Evolutionary conservation across 177 flowering plant species (phyloP).

Genomic region (Vitis hybrid): DNA sequence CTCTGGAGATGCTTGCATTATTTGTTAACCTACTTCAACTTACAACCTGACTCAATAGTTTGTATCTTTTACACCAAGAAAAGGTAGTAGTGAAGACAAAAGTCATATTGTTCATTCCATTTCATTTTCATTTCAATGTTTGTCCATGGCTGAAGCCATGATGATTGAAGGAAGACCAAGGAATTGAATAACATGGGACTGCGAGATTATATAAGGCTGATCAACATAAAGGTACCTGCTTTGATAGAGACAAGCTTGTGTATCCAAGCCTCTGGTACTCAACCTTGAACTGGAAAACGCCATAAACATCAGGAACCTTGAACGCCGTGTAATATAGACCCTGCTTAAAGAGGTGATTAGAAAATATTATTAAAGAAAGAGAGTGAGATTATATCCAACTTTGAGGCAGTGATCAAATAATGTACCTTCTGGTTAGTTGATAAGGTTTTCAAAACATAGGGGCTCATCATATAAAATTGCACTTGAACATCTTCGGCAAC

Average conservation of each 20-base stretch:
- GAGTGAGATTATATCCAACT: not conserved
- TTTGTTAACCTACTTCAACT: not conserved
- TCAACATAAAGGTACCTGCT: conserved; percentile 60
- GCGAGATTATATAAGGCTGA: too few relatives aligned
- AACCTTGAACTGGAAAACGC: conserved; percentile 97
- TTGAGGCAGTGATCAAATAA: not conserved
- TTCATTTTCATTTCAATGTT: too few relatives aligned
- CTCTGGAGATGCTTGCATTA: not conserved
- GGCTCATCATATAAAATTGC: conserved; percentile 99
- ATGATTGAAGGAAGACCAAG: too few relatives aligned
- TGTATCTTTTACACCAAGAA: too few relatives aligned
- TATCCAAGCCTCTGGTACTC: conserved; percentile 94
- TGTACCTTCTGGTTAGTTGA: conserved; percentile 75
- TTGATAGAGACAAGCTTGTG: conserved; percentile 78
- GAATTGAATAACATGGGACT: too few relatives aligned
- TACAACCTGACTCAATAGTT: not conserved
- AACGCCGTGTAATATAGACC: conserved; percentile 72
- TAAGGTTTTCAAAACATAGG: conserved; percentile 86
- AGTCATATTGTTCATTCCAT: too few relatives aligned
- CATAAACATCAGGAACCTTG: conserved; percentile 99
- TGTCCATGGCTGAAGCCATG: too few relatives aligned
- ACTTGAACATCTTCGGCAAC: conserved; percentile 90
- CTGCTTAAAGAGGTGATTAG: conserved; percentile 39
- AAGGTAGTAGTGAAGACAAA: too few relatives aligned
- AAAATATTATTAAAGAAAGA: not conserved